Base-by-base conservation (phyloP, 768 basidiomycete genomes). In the Pleurotus sapidus region DNA sequence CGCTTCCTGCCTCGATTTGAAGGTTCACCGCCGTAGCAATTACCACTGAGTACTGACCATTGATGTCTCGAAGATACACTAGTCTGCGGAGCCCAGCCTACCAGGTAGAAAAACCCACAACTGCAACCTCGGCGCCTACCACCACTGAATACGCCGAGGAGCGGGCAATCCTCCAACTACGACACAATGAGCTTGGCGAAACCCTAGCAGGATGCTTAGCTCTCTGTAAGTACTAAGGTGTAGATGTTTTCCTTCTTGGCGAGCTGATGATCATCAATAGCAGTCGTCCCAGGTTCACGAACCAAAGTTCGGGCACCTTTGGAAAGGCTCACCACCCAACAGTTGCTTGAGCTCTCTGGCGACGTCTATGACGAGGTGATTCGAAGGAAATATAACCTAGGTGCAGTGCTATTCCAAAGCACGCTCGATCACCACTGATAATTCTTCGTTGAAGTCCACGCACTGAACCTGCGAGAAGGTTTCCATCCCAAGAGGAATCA, bases 401-500 rank as follows among this genome's bases (percentile, higher is more conserved):
- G n/a, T 45, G 5, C 11, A 43, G 42, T 20, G 15, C 15, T 43
- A n/a, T 43, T 43, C 15, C 42, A 43, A n/a, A n/a, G 15, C 7
- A 17, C 14, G 20, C 15, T 7, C 9, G 14, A 43, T 14, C 42
- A 3, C 14, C 42, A 43, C 7, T 20, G 9, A 43, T n/a, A 3
- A 40, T 27, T 27, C 8, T 50, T 34, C 14, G 27, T 39, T 34
- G 9, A 30, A 30, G 30, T 34, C 27, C 20, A n/a, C 49, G 27
- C n/a, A 12, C 30, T 15, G 25, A 50, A 30, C 30, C 11, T 30
- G 30, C 30, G 30, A 9, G 30, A 30, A 30, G 30, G 8, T 17
- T 30, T 50, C 37, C 49, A 50, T 37, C 49, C 49, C 14, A 50
- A 38, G 34, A 9, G 49, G n/a, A 50, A 50, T 34, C 49, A 18